A percentile compares a stretch with the other conserved stretches of the same genome.
Conservation (phyloP, 495 filamentous ascomycete species). For the Aspergillus carlsbadensis region DNA sequence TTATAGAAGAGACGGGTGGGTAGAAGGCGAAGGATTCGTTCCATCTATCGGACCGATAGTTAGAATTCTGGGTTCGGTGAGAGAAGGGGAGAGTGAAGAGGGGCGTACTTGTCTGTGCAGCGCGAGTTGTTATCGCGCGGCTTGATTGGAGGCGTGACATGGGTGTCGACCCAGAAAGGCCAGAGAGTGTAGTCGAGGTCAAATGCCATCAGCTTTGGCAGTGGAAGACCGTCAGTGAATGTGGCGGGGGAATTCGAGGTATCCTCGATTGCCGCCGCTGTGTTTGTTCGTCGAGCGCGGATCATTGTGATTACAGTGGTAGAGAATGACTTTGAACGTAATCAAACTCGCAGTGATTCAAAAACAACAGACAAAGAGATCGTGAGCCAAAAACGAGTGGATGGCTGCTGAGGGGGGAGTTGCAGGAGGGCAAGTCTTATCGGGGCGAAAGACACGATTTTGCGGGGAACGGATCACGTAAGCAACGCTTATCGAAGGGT, state of each 20-base stretch:
- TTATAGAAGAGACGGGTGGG: constrained; percentile 68
- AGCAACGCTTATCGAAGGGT: no score
- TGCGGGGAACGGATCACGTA: no score
- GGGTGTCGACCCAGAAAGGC: constrained; percentile 97
- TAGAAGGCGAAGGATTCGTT: constrained; percentile 84
- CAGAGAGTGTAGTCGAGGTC: constrained; percentile 97
- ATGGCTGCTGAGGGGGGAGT: no score
- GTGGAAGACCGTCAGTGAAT: constrained; percentile 73
- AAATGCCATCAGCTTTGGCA: constrained; percentile 86
- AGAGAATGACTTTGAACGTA: no score
- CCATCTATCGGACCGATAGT: constrained; percentile 39
- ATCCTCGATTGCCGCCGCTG: constrained; percentile 35
- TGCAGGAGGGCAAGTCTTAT: no score
- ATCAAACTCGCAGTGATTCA: no score
- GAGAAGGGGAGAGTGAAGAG: neutral
- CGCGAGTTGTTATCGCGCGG: constrained; percentile 55
- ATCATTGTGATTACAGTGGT: constrained; percentile 24
- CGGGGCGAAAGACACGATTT: no score
- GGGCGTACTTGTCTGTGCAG: constrained; percentile 44
- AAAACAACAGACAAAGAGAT: neutral
- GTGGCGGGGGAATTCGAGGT: constrained; percentile 52
- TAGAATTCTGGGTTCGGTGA: neutral
- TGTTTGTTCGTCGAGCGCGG: constrained; percentile 39
- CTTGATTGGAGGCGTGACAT: constrained; percentile 80
- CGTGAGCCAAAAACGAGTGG: no score